Percentiles rank a stretch among this genome's conserved stretches.
These are phyloP conservation scores for Malus hybrid DNA, from an alignment of 331 rosid species.

Conservation along the genomic window DNA sequence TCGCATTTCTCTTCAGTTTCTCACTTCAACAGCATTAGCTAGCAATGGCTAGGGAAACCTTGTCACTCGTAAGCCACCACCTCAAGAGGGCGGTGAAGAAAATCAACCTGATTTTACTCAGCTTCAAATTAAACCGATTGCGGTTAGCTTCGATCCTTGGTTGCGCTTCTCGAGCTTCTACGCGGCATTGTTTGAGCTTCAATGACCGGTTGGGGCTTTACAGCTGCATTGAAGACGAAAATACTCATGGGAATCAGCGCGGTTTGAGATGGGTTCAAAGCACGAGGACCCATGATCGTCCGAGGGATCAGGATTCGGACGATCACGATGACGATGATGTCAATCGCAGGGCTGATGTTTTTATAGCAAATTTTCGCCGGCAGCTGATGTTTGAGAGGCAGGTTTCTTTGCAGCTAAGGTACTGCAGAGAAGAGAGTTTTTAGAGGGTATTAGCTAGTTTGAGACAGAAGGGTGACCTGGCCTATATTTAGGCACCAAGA, in stretches of 20 bases:
- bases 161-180: neutral
- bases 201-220: neutral
- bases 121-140: conserved; percentile 7
- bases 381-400: conserved; percentile 40
- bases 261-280: conserved; percentile 5
- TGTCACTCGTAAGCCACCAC: conserved; percentile 10
- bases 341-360: conserved; percentile 52
- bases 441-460: neutral
- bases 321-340: conserved; percentile 38
- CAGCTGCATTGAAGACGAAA: conserved; percentile 23
- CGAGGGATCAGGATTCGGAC: neutral
- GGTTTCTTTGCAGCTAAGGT: conserved; percentile 31
- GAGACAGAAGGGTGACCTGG: neutral
- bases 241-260: neutral
- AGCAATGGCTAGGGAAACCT: conserved; percentile 22
- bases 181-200: conserved; percentile 17
- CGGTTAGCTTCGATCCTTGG: neutral
- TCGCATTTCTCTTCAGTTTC: neutral
- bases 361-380: conserved; percentile 43
- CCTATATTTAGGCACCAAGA: neutral
- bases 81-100: conserved; percentile 25
- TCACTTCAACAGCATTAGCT: neutral
- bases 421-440: conserved; percentile 6
- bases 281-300: neutral
- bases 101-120: conserved; percentile 6